Conservation (phyloP, 2,329 filamentous ascomycete genomes). For the Epichloe sibirici region DNA sequence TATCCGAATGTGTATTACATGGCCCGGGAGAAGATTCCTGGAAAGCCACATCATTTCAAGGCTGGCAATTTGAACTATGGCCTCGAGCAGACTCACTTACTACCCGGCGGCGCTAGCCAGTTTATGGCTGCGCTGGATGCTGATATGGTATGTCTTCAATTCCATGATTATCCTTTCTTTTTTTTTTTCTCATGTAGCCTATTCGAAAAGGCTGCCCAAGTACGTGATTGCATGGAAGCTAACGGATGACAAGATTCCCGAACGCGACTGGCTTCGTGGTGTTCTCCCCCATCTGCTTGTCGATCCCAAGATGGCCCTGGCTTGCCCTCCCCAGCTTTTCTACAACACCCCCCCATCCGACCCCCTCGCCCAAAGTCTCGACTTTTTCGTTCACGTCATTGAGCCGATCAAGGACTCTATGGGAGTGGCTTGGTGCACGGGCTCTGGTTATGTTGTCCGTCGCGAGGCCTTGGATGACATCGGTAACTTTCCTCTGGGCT, state of each 20-base stretch:
- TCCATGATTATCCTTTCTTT: no score
- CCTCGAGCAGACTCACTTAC: constrained; percentile 33
- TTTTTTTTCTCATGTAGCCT: neutral
- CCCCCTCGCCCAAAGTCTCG: constrained; percentile 44
- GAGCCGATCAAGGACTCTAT: constrained; percentile 38
- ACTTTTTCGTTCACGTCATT: constrained; percentile 44
- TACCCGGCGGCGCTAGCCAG: constrained; percentile 42
- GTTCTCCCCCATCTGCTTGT: constrained; percentile 44
- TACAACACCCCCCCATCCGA: constrained; percentile 50
- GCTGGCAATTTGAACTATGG: constrained; percentile 53
- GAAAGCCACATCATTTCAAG: constrained; percentile 46
- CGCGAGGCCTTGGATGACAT: constrained; percentile 48
- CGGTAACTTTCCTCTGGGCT: constrained; percentile 48
- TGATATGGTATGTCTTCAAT: constrained; percentile 39
- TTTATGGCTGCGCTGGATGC: constrained; percentile 54
- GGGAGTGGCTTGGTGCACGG: constrained; percentile 51
- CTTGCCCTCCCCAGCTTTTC: constrained; percentile 50
- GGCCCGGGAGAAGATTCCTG: constrained; percentile 35
- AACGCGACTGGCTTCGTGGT: constrained; percentile 46
- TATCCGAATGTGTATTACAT: constrained; percentile 41
- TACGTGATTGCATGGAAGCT: neutral
- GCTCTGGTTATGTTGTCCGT: constrained; percentile 48
- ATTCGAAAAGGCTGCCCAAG: neutral
- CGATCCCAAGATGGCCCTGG: constrained; percentile 44
- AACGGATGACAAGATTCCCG: constrained; percentile 35